phyloP scores from a whole-genome alignment of 2,329 filamentous ascomycete species.

The Colletotrichum sp. region DNA sequence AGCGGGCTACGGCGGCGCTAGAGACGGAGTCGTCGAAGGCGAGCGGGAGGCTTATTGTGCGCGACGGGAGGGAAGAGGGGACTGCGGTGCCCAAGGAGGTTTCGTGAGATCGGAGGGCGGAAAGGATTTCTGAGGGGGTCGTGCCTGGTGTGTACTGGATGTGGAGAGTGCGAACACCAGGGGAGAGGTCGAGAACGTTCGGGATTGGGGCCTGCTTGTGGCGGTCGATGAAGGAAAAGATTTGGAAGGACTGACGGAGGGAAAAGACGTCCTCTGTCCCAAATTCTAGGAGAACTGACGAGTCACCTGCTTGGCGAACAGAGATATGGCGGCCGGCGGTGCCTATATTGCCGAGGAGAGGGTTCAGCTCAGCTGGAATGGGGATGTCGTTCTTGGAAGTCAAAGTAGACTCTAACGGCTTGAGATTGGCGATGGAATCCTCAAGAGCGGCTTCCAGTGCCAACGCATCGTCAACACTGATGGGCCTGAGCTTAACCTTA shows the following conservation, averaged over 20 bases:
- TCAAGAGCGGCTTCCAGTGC: slow-evolving; percentile 26
- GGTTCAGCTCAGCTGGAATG: background rate
- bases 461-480: slow-evolving; percentile 29
- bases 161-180: slow-evolving; percentile 38
- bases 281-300: slow-evolving; percentile 38
- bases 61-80: slow-evolving; percentile 28
- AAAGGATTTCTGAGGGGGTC: slow-evolving; percentile 23
- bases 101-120: slow-evolving; percentile 25
- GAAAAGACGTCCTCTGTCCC: slow-evolving; percentile 31
- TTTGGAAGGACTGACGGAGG: slow-evolving; percentile 35
- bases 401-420: background rate
- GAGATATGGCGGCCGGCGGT: slow-evolving; percentile 20
- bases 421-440: slow-evolving; percentile 25
- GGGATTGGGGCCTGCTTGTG: slow-evolving; percentile 30
- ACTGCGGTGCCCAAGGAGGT: slow-evolving; percentile 25
- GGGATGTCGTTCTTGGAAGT: background rate
- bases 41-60: slow-evolving; percentile 38
- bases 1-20: slow-evolving; percentile 60
- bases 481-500: slow-evolving; percentile 34
- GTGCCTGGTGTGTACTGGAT: slow-evolving; percentile 29
- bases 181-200: slow-evolving; percentile 33
- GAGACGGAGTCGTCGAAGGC: slow-evolving; percentile 42
- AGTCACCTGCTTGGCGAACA: slow-evolving; percentile 37
- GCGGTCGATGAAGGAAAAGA: slow-evolving; percentile 37
- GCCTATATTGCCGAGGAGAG: slow-evolving; percentile 20